Percentiles rank a stretch among this genome's conserved stretches.
phyloP scores from a whole-genome alignment of 768 basidiomycete genomes.

The Tephrocybe sp. region DNA sequence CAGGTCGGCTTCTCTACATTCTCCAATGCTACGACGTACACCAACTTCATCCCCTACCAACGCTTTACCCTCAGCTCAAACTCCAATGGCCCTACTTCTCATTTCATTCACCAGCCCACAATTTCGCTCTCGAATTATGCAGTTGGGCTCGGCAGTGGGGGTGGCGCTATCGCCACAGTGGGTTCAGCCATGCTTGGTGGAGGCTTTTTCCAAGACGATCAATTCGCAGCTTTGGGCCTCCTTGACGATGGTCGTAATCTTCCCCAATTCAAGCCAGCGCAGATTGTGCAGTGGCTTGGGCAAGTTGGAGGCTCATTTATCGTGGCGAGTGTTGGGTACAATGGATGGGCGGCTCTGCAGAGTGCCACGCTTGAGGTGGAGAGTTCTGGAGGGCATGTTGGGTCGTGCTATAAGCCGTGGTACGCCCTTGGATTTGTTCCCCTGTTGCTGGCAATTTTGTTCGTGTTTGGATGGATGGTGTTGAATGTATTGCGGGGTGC shows the following conservation, averaged over 20 bases:
- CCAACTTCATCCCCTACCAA: slow-evolving; percentile 4
- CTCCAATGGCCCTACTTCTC: not conserved
- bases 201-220: not conserved
- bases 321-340: slow-evolving; percentile 15
- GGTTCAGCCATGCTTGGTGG: not conserved
- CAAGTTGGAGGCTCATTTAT: slow-evolving; percentile 17
- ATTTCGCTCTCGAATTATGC: not conserved
- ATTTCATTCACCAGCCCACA: slow-evolving; percentile 7
- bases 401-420: slow-evolving; percentile 15
- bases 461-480: slow-evolving; percentile 10
- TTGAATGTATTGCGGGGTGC: not conserved
- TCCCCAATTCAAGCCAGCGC: not conserved
- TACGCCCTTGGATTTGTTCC: slow-evolving; percentile 17
- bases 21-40: not conserved
- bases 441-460: slow-evolving; percentile 10
- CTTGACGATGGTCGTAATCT: slow-evolving; percentile 6
- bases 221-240: not conserved
- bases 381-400: slow-evolving; percentile 16
- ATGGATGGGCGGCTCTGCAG: slow-evolving; percentile 17
- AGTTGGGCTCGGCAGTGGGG: slow-evolving; percentile 10
- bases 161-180: not conserved
- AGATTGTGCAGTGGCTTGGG: slow-evolving; percentile 11
- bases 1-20: not conserved
- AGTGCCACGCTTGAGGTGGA: slow-evolving; percentile 9
- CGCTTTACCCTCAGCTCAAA: slow-evolving; percentile 13